Evolutionary conservation across 768 basidiomycete genomes (phyloP).

Genomic region (Erythrobasidium yunnanense): DNA sequence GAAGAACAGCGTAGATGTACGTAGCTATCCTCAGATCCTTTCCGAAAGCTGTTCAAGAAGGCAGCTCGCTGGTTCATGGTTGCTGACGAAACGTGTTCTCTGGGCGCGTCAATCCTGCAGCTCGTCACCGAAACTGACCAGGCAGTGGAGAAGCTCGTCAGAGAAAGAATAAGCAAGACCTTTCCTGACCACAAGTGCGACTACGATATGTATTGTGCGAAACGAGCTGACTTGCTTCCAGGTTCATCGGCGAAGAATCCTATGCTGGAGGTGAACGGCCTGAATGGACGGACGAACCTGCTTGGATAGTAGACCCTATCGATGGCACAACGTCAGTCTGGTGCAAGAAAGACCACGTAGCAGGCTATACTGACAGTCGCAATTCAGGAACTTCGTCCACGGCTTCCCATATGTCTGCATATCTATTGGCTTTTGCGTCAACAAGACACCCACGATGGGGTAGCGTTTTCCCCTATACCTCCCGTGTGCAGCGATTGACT

Average conservation of each 20-base stretch:
- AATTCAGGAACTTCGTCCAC: slow-evolving; percentile 57
- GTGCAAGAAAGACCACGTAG: neutral
- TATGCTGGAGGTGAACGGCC: slow-evolving; percentile 61
- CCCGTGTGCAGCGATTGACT: neutral
- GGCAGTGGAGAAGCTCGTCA: slow-evolving; percentile 74
- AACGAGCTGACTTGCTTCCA: slow-evolving; percentile 38
- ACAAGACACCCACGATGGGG: slow-evolving; percentile 69
- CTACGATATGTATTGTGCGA: too few relatives aligned
- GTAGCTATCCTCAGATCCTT: neutral
- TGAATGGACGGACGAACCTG: slow-evolving; percentile 59
- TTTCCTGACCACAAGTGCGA: slow-evolving; percentile 1
- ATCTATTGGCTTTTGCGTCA: slow-evolving; percentile 78
- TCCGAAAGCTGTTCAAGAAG: too few relatives aligned
- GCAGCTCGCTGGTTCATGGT: too few relatives aligned
- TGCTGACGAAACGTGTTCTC: too few relatives aligned
- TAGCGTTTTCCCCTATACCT: neutral
- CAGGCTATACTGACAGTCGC: neutral
- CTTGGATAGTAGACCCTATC: slow-evolving; percentile 93
- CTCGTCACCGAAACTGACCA: slow-evolving; percentile 92
- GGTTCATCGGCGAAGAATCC: slow-evolving; percentile 82
- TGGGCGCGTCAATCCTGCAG: too few relatives aligned
- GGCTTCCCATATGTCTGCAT: slow-evolving; percentile 80
- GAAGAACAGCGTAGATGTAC: slow-evolving; percentile 74
- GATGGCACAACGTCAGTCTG: slow-evolving; percentile 48
- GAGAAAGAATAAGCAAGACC: slow-evolving; percentile 51